Percentiles rank a stretch among this genome's conserved stretches.
Evolutionary conservation across 2,329 filamentous ascomycete species (phyloP).

Genomic region (Blastomyces gilchristii): DNA sequence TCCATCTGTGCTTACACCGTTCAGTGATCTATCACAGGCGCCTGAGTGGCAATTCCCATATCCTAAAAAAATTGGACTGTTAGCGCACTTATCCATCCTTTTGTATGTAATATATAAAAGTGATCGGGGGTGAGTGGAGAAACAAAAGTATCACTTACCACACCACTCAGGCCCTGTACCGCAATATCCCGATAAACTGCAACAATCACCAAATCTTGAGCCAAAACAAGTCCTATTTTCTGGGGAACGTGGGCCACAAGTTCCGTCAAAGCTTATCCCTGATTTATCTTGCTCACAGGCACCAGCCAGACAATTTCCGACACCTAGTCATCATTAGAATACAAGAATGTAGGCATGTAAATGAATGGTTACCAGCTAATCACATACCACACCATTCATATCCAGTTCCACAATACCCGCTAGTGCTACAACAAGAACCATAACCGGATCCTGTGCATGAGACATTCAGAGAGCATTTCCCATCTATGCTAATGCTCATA

Average conservation of each 20-base stretch:
- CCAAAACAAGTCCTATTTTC: slow-evolving; percentile 13
- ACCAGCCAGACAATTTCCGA: slow-evolving; percentile 14
- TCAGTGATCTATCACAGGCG: slow-evolving; percentile 1
- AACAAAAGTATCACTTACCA: neutral
- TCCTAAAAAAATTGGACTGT: neutral
- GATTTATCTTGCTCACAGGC: slow-evolving; percentile 10
- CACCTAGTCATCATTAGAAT: slow-evolving; percentile 10
- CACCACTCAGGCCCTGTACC: slow-evolving; percentile 1
- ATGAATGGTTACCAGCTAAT: neutral
- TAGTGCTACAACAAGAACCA: slow-evolving; percentile 15
- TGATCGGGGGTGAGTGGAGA: neutral
- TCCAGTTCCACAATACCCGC: slow-evolving; percentile 14
- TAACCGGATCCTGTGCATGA: slow-evolving; percentile 13
- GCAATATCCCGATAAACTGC: neutral
- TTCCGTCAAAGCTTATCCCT: slow-evolving; percentile 12
- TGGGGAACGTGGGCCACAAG: slow-evolving; percentile 12
- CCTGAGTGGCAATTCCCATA: slow-evolving; percentile 8
- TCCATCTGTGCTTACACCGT: slow-evolving; percentile 4
- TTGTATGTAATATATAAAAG: neutral
- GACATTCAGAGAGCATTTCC: slow-evolving; percentile 11
- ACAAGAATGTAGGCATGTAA: neutral
- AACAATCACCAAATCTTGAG: slow-evolving; percentile 10
- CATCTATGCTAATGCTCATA: slow-evolving; percentile 12
- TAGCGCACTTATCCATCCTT: neutral
- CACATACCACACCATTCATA: slow-evolving; percentile 15